Percentiles rank a stretch among this genome's conserved stretches.
Conservation (phyloP, 1,139 yeast species). For the Taphrina sp. region DNA sequence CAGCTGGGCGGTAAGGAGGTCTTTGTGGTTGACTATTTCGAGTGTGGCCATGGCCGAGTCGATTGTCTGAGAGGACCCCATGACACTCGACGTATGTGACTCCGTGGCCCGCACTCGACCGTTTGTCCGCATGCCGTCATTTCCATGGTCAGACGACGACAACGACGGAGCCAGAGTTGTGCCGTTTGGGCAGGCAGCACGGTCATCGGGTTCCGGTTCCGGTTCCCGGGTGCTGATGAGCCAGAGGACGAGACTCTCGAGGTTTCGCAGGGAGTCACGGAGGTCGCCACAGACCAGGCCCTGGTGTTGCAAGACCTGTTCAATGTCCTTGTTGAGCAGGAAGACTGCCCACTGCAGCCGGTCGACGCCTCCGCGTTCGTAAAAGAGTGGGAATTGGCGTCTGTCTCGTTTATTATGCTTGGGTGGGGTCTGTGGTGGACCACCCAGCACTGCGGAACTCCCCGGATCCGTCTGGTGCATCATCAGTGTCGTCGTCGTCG, state of each 20-base stretch:
- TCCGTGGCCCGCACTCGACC: too few relatives aligned
- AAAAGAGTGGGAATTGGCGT: conserved; percentile 51
- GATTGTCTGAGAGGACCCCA: too few relatives aligned
- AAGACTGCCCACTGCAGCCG: conserved; percentile 56
- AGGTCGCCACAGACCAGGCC: conserved; percentile 45
- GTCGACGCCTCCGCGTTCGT: conserved; percentile 50
- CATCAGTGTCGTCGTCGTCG: too few relatives aligned
- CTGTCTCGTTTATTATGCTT: conserved; percentile 18
- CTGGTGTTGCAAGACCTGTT: conserved; percentile 50
- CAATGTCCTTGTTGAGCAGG: conserved; percentile 52
- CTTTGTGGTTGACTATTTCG: conserved; percentile 14
- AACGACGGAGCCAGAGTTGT: too few relatives aligned
- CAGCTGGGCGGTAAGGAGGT: conserved; percentile 10
- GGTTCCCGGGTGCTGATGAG: conserved; percentile 17
- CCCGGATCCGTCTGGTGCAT: too few relatives aligned
- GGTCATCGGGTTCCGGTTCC: background rate
- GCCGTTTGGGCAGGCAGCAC: background rate
- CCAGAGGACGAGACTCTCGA: conserved; percentile 45
- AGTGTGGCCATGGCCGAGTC: too few relatives aligned
- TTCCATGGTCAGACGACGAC: too few relatives aligned
- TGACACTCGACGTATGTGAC: too few relatives aligned
- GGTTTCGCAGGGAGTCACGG: conserved; percentile 47
- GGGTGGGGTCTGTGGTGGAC: conserved; percentile 28
- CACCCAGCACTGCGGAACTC: conserved; percentile 9
- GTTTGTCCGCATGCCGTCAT: too few relatives aligned